These are phyloP conservation scores for Tympanopsis confertula DNA, from an alignment of 2,329 filamentous ascomycete genomes.

Conservation along the genomic window DNA sequence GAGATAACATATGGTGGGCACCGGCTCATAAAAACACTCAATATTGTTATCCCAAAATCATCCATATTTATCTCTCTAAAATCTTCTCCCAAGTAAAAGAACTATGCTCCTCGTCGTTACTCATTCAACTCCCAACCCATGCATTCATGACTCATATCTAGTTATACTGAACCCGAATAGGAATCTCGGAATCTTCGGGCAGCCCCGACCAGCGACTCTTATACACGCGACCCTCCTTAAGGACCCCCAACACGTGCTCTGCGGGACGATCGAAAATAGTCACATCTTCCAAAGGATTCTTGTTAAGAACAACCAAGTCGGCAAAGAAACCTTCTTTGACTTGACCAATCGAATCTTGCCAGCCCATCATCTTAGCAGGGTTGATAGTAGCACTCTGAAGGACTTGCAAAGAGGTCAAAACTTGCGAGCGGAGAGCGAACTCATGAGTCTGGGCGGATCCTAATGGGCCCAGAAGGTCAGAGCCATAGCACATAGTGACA, in stretches of 20 bases:
- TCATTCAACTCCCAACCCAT: no score
- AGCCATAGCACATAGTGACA: conserved; percentile 42
- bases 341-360: conserved; percentile 31
- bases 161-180: conserved; percentile 5
- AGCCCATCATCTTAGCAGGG: conserved; percentile 29
- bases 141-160: no score
- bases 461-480: conserved; percentile 38
- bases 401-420: conserved; percentile 27
- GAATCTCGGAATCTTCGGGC: conserved; percentile 4
- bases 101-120: no score
- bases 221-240: conserved; percentile 37
- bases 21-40: no score
- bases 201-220: conserved; percentile 9
- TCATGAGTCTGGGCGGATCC: conserved; percentile 34
- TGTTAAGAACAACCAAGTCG: conserved; percentile 34
- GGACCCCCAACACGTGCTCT: conserved; percentile 29
- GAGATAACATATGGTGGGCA: no score
- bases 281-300: conserved; percentile 39
- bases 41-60: no score
- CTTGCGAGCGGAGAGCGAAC: conserved; percentile 30
- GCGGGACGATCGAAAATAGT: conserved; percentile 32
- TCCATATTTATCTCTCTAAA: no score
- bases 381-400: conserved; percentile 38
- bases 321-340: conserved; percentile 33
- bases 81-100: no score